Conservation (phyloP, 108 stramenopile genomes). For the Fragilariopsis cylindrus region DNA sequence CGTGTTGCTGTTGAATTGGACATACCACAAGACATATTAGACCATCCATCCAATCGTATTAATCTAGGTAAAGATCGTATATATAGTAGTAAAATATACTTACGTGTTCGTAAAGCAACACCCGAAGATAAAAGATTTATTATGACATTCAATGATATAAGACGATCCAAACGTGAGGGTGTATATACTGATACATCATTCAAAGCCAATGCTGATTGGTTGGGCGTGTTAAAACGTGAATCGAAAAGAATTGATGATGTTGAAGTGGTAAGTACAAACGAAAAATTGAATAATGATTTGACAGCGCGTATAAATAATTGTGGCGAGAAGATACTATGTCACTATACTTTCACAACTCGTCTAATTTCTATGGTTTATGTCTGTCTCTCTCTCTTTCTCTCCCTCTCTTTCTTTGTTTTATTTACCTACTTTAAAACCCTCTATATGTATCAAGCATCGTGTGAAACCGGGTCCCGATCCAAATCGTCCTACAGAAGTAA, state of each 20-base stretch:
- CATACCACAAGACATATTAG: slow-evolving; percentile 8
- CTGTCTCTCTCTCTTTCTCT: neutral
- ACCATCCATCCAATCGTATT: neutral
- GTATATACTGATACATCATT: slow-evolving; percentile 34
- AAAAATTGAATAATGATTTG: neutral
- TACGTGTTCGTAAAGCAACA: slow-evolving; percentile 28
- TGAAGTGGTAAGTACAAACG: slow-evolving; percentile 5
- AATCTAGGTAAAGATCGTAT: neutral
- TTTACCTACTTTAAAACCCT: slow-evolving; percentile 8
- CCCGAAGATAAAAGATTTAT: slow-evolving; percentile 22
- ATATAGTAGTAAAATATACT: slow-evolving; percentile 12
- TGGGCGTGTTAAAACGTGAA: slow-evolving; percentile 21
- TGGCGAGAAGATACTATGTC: too few relatives aligned
- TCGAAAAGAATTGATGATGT: slow-evolving; percentile 23
- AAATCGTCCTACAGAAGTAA: slow-evolving; percentile 41
- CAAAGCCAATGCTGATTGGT: slow-evolving; percentile 15
- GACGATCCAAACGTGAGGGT: slow-evolving; percentile 23
- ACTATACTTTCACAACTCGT: neutral
- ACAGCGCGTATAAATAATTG: too few relatives aligned
- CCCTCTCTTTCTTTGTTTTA: neutral
- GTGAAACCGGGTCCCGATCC: slow-evolving; percentile 74
- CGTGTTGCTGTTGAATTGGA: slow-evolving; percentile 32
- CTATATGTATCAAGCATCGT: slow-evolving; percentile 25
- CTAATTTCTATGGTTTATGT: neutral
- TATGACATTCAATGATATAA: slow-evolving; percentile 8